Base-by-base conservation (phyloP, 1,284 basidiomycete genomes). In the Irpex sp. region DNA sequence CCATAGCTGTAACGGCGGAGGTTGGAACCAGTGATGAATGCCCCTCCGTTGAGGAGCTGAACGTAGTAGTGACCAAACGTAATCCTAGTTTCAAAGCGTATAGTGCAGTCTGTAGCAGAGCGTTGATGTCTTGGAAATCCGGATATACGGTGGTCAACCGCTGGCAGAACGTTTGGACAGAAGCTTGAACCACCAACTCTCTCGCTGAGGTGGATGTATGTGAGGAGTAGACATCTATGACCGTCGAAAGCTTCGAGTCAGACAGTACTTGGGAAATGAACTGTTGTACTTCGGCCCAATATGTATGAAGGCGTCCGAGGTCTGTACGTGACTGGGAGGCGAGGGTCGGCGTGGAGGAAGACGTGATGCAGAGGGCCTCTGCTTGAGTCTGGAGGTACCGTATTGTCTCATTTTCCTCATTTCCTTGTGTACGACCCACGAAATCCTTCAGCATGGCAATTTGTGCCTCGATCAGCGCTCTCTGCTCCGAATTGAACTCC, bases 231-330 rank as follows among this genome's bases (percentile, higher is more conserved):
- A 73, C 70, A 21, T 47, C 64, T 36, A 74, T 63, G 15, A 82
- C 78, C 49, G 72, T 77, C 67, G 76, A 77, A 11, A 88, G 69
- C 70, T 82, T 88, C n/a, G 76, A 64, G 3, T 77, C 65, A 4
- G 79, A 72, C 5, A 86, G 68, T 8, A 90, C 78, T 58, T 86
- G 86, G n/a, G 65, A 70, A 51, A 83, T 75, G 71, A 96, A 95
- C 61, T 91, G 85, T 4, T 81, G 76, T 5, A 95, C 82, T 72
- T 98, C 96, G 15, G 85, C 80, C 87, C 95, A 97, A 72, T 95
- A 90, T 46, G 85, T 80, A 56, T 88, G 86, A 5, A 98, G 78
- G 3, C 83, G 83, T 3, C 81, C 71, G 11, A 90, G 74, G 68
- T 91, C 83, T n/a, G 73, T 69, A 55, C 81, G 65, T 31, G 79